Conservation (phyloP, 2,329 filamentous ascomycete genomes). For the Diplocarpon mali region DNA sequence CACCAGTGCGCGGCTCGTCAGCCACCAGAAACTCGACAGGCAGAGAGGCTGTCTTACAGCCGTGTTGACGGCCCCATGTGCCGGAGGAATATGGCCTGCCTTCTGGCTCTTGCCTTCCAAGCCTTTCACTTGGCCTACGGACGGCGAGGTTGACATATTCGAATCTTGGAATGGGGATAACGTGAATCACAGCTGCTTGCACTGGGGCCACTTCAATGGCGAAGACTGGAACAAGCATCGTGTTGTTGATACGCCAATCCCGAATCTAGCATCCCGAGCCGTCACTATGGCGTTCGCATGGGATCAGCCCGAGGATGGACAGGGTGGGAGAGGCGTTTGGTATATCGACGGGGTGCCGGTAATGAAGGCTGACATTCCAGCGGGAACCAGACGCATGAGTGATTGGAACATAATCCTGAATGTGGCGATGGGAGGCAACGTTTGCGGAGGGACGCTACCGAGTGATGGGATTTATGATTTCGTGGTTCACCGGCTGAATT, state of each 20-base stretch:
- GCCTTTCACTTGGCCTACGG: conserved; percentile 46
- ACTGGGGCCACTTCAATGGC: conserved; percentile 45
- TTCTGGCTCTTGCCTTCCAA: conserved; percentile 50
- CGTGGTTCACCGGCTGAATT: conserved; percentile 39
- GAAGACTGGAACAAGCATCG: conserved; percentile 46
- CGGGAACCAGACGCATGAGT: conserved; percentile 41
- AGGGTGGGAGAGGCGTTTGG: conserved; percentile 41
- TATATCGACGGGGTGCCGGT: conserved; percentile 46
- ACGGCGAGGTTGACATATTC: conserved; percentile 50
- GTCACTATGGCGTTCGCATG: conserved; percentile 46
- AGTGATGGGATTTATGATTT: conserved; percentile 45
- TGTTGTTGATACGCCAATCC: conserved; percentile 39
- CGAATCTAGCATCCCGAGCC: conserved; percentile 34
- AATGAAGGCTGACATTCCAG: conserved; percentile 44
- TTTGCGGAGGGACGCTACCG: conserved; percentile 41
- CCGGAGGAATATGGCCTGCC: conserved; percentile 48
- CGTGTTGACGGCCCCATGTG: conserved; percentile 40
- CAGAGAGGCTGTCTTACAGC: conserved; percentile 42
- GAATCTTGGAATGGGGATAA: conserved; percentile 50
- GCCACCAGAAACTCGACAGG: conserved; percentile 38
- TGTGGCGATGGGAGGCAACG: conserved; percentile 51
- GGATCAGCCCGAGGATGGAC: conserved; percentile 35
- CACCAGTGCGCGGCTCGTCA: conserved; percentile 45
- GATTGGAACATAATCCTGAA: conserved; percentile 48
- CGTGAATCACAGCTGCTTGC: conserved; percentile 45